Evolutionary conservation across 2,329 filamentous ascomycete genomes (phyloP), one percentile per base, ranked within the genome.

Genomic region (Cladosporium sp.): DNA sequence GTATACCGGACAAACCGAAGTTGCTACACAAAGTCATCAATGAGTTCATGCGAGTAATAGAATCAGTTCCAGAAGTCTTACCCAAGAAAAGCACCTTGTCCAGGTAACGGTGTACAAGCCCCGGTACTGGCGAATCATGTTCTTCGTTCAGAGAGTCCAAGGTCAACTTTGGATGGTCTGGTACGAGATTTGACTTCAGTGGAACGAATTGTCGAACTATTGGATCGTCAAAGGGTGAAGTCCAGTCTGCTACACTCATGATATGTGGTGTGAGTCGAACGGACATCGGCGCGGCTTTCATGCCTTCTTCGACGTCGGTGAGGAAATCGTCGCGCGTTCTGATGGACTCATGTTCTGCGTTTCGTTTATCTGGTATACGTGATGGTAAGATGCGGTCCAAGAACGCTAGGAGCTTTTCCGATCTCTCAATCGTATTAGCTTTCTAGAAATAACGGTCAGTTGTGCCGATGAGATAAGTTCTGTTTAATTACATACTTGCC

Each of bases 21-120:
- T 81, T 12, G 82, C 84, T 85, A 57, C 58, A 25, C 38, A 20
- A 30, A 20, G 12, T 15, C 8, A 36, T 57, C 11, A 51, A n/a
- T 34, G n/a, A 45, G 15, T 28, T 20, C 14, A 8, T 47, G n/a
- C 3, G n/a, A 17, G 43, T 9, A 8, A 8, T 17, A 30, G 1
- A 8, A 6, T 30, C 15, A 20, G 11, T 15, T 2, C 19, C 8
- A 17, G 19, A 28, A 28, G 2, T 65, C 77, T 69, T 71, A 85
- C 84, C 79, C 30, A 87, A 72, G 57, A 88, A 85, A 5, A 88
- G 70, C 2, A 81, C 84, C 69, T 84, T 86, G 60, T 86, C 83
- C 0, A 80, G 80, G 67, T 88, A 88, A n/a, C 84, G 77, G 67
- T 87, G 84, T 2, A 87, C 82, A 2, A 87, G 69, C 0, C 82